Evolutionary conservation across 345 rosid genomes (phyloP).

Genomic region (Salix koriyanagi): DNA sequence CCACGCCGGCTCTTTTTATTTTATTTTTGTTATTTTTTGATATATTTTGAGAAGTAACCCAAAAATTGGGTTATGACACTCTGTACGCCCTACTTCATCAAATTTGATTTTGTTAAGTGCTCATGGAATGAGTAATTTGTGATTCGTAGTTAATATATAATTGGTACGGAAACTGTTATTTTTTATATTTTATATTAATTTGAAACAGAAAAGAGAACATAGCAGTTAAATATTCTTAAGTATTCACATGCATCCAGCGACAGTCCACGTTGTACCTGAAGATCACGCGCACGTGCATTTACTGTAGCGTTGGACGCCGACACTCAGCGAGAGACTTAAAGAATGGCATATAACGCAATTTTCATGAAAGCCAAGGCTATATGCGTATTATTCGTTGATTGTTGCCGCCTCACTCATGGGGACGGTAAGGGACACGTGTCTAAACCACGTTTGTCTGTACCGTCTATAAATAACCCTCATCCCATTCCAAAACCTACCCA

Average conservation of each 20-base stretch:
- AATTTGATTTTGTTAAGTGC: too few relatives aligned
- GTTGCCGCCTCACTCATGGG: neutral
- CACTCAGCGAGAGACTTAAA: too few relatives aligned
- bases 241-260: neutral
- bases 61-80: too few relatives aligned
- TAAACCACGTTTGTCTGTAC: conserved; percentile 24
- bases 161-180: too few relatives aligned
- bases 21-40: too few relatives aligned
- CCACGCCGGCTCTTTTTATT: too few relatives aligned
- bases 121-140: too few relatives aligned
- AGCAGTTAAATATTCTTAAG: neutral
- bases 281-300: conserved; percentile 26
- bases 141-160: too few relatives aligned
- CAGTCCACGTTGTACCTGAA: conserved; percentile 5
- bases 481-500: neutral
- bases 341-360: conserved; percentile 21
- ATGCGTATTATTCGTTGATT: neutral
- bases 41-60: too few relatives aligned
- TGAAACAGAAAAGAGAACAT: too few relatives aligned
- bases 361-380: neutral
- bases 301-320: conserved; percentile 12
- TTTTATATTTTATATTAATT: too few relatives aligned
- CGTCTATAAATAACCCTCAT: conserved; percentile 30
- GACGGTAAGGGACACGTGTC: conserved; percentile 26
- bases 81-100: too few relatives aligned